These are phyloP conservation scores for Eucalyptus regnans DNA, from an alignment of 345 rosid genomes.

Conservation along the genomic window DNA sequence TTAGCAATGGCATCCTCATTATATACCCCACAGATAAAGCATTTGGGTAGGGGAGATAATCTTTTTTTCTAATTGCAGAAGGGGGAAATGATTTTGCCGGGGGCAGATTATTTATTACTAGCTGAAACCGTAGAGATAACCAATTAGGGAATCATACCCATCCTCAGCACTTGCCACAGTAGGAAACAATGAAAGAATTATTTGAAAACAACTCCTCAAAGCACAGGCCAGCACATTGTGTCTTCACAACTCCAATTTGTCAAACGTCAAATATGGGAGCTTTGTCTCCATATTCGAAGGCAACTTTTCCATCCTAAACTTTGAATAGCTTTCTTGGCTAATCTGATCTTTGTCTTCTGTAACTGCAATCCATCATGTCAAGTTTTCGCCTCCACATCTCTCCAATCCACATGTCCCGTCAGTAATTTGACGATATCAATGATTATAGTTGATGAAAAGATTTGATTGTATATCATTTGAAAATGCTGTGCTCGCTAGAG, in stretches of 20 bases:
- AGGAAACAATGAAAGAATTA: neutral
- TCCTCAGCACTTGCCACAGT: neutral
- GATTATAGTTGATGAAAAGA: neutral
- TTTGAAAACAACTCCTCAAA: neutral
- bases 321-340: neutral
- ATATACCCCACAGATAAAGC: neutral
- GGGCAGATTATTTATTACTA: neutral
- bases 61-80: neutral
- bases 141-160: neutral
- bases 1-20: neutral
- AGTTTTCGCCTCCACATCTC: neutral
- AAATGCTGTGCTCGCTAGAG: neutral
- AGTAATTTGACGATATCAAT: neutral
- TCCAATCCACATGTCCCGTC: neutral
- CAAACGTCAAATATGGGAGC: neutral
- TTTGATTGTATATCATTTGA: neutral
- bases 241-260: neutral
- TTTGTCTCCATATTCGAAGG: neutral
- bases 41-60: neutral
- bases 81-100: neutral
- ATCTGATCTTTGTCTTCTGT: neutral
- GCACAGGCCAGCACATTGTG: neutral
- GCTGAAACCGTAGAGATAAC: neutral
- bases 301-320: neutral
- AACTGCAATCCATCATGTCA: neutral